phyloP scores from a whole-genome alignment of 805 yeast genomes.

The Yamadazyma insecticola region DNA sequence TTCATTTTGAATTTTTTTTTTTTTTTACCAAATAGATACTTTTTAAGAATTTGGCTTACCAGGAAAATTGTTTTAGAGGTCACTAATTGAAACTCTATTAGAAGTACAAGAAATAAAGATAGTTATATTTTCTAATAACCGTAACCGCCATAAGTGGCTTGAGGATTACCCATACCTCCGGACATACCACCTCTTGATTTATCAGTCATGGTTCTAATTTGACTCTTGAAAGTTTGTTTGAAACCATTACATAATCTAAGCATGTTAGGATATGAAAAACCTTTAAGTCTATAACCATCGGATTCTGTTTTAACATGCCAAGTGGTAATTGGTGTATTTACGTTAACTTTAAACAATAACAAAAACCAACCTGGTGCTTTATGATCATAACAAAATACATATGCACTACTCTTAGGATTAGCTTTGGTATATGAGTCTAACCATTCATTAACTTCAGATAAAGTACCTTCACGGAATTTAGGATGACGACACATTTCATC shows the following conservation, averaged over 20 bases:
- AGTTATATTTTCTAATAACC: too few relatives aligned
- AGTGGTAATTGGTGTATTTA: constrained; percentile 60
- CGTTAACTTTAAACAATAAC: constrained; percentile 78
- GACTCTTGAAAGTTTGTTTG: constrained; percentile 54
- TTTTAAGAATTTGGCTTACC: too few relatives aligned
- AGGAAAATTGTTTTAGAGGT: too few relatives aligned
- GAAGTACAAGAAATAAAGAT: not conserved
- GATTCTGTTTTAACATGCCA: constrained; percentile 93
- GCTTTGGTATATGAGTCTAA: constrained; percentile 86
- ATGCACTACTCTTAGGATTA: constrained; percentile 83
- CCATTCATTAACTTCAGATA: constrained; percentile 79
- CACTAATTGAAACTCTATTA: too few relatives aligned
- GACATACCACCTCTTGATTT: constrained; percentile 12
- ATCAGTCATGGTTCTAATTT: constrained; percentile 10
- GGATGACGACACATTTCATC: constrained; percentile 83
- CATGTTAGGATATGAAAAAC: constrained; percentile 85
- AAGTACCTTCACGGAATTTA: constrained; percentile 79
- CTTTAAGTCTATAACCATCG: constrained; percentile 75
- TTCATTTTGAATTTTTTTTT: too few relatives aligned
- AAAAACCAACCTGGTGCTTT: constrained; percentile 92
- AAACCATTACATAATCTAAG: constrained; percentile 89
- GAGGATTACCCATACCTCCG: constrained; percentile 12
- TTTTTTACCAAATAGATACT: too few relatives aligned
- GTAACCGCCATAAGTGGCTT: constrained; percentile 18
- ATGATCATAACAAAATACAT: constrained; percentile 87